Evolutionary conservation across 306 rosid species (phyloP).

Genomic region (Rosa rugosa): DNA sequence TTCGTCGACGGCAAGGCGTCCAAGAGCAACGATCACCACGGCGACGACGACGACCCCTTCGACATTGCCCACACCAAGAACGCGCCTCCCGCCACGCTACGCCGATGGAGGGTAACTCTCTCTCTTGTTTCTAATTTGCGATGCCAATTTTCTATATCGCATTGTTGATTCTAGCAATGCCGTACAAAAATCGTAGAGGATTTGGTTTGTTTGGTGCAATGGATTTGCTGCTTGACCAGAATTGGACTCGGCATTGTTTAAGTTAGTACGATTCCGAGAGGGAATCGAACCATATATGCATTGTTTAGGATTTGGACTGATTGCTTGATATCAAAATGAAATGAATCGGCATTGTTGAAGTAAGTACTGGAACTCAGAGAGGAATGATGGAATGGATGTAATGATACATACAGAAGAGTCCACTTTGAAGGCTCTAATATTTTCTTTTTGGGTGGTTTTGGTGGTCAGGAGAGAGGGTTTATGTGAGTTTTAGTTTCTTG

Average conservation of each 20-base stretch:
- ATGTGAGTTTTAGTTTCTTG: neutral
- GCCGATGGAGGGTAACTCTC: constrained; percentile 67
- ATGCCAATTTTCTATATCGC: neutral
- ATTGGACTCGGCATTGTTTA: neutral
- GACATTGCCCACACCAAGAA: constrained; percentile 73
- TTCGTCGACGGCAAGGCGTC: neutral
- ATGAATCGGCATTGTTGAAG: neutral
- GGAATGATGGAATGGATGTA: neutral
- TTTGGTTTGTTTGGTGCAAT: neutral
- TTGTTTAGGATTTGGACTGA: constrained; percentile 1
- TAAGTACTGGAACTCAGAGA: neutral
- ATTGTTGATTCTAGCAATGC: neutral
- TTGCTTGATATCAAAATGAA: neutral
- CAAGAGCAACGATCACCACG: neutral
- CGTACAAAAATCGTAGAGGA: neutral
- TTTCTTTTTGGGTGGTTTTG: neutral
- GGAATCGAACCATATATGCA: neutral
- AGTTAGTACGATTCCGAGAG: neutral
- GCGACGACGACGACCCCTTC: constrained; percentile 54
- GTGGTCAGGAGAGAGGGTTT: neutral
- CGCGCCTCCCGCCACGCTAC: constrained; percentile 64
- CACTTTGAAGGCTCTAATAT: neutral
- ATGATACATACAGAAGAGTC: neutral
- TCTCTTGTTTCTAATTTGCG: neutral
- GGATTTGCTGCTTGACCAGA: neutral